Conservation (phyloP, 2,329 filamentous ascomycete genomes). For the Phaeoacremonium minimum region DNA sequence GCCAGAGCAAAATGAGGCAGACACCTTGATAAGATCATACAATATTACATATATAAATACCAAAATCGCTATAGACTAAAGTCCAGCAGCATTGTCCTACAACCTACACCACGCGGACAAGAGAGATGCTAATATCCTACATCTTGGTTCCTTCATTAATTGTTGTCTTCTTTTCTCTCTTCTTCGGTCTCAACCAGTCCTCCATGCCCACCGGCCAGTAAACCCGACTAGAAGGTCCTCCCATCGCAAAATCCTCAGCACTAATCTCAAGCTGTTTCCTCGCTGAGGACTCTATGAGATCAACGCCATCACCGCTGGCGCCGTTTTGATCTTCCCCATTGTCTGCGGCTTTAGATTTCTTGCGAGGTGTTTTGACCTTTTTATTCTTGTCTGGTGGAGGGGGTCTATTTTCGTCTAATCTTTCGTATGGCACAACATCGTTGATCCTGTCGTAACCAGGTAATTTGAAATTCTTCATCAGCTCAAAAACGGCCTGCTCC, state of each 20-base stretch:
- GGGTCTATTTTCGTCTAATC: conserved; percentile 69
- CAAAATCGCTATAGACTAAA: no score
- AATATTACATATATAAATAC: no score
- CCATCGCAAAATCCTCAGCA: conserved; percentile 77
- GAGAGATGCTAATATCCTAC: no score
- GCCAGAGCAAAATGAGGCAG: no score
- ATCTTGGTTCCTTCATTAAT: conserved; percentile 21
- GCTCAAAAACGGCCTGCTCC: conserved; percentile 90
- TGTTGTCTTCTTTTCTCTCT: conserved; percentile 58
- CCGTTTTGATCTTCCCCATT: conserved; percentile 34
- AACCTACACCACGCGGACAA: no score
- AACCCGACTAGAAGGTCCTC: conserved; percentile 73
- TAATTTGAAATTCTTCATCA: conserved; percentile 84
- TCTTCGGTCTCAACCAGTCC: conserved; percentile 81
- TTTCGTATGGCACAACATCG: conserved; percentile 71
- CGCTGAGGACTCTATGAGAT: no score
- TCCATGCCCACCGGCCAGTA: conserved; percentile 92
- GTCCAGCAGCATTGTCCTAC: no score
- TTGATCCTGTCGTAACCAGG: conserved; percentile 74
- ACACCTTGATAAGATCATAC: no score
- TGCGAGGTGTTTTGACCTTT: conserved; percentile 27
- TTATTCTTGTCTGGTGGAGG: conserved; percentile 37
- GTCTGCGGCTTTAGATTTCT: conserved; percentile 27
- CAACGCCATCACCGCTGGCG: conserved; percentile 26
- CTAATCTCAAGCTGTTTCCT: conserved; percentile 33